Evolutionary conservation across 192 early-diverging fungal genomes (phyloP).

Genomic region (Entophlyctis luteolus): DNA sequence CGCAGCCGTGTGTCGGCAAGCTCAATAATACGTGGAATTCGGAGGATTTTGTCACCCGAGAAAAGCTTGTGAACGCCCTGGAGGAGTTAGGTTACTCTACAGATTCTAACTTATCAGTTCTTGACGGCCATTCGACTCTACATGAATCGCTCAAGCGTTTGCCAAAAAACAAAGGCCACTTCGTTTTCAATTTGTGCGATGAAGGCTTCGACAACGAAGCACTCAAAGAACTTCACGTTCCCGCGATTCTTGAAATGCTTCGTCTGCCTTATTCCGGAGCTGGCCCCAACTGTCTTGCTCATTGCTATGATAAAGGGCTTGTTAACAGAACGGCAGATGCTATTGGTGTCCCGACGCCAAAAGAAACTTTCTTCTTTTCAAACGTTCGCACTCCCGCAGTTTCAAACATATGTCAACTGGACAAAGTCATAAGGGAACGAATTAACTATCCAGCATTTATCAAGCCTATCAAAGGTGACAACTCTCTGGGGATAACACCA

Average conservation of each 20-base stretch:
- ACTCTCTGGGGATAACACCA: constrained; percentile 53
- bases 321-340: constrained; percentile 52
- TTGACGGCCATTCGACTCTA: constrained; percentile 33
- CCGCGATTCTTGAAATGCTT: constrained; percentile 50
- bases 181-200: constrained; percentile 57
- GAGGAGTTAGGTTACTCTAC: constrained; percentile 33
- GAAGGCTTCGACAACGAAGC: constrained; percentile 58
- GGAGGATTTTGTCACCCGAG: constrained; percentile 49
- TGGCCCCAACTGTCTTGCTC: constrained; percentile 51
- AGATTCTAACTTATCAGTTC: constrained; percentile 26
- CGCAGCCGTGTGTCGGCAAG: constrained; percentile 47
- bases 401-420: constrained; percentile 15
- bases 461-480: constrained; percentile 58
- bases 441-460: constrained; percentile 54
- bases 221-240: constrained; percentile 52
- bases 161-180: constrained; percentile 18
- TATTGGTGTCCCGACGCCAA: constrained; percentile 49
- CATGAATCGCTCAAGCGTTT: constrained; percentile 18
- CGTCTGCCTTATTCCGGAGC: constrained; percentile 52
- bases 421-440: constrained; percentile 22
- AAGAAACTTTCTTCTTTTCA: constrained; percentile 41
- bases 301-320: constrained; percentile 58
- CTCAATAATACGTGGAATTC: constrained; percentile 58
- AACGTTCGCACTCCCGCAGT: constrained; percentile 26
- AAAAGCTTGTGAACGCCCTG: constrained; percentile 37